These are phyloP conservation scores for Aspergillus egyptiacus DNA, from an alignment of 495 filamentous ascomycete genomes.

Conservation along the genomic window DNA sequence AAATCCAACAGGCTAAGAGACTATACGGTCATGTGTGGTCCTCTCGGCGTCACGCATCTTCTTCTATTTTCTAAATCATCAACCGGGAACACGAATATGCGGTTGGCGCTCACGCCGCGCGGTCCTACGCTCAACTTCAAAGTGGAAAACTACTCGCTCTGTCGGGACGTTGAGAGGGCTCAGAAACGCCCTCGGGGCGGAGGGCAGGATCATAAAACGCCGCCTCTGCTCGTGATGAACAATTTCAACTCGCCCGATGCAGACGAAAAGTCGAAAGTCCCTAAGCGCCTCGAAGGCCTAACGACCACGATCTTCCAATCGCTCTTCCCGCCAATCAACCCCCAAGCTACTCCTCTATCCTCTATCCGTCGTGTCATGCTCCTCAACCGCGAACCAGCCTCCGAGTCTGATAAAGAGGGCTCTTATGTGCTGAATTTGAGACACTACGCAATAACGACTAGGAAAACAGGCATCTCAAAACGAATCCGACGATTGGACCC, in stretches of 20 bases:
- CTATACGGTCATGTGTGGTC: constrained; percentile 92
- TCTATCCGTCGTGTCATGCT: constrained; percentile 86
- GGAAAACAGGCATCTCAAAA: constrained; percentile 74
- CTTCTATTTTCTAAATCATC: constrained; percentile 88
- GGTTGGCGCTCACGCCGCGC: constrained; percentile 80
- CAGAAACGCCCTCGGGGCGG: constrained; percentile 75
- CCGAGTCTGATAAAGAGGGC: constrained; percentile 48
- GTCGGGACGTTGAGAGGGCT: constrained; percentile 78
- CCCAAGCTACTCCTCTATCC: constrained; percentile 77
- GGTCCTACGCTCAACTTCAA: constrained; percentile 92
- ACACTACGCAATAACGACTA: constrained; percentile 92
- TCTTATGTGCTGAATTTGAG: constrained; percentile 84
- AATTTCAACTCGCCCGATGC: constrained; percentile 71
- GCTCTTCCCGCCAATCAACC: constrained; percentile 93
- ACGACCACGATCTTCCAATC: constrained; percentile 93
- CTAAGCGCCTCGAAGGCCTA: constrained; percentile 86
- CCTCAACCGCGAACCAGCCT: constrained; percentile 66
- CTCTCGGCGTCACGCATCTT: constrained; percentile 88
- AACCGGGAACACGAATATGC: constrained; percentile 86
- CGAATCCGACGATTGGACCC: constrained; percentile 76
- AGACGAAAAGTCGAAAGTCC: constrained; percentile 53
- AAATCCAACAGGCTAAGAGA: constrained; percentile 85
- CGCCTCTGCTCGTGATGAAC: constrained; percentile 96
- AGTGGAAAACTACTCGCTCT: constrained; percentile 93
- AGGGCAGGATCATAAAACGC: constrained; percentile 73